Evolutionary conservation across 2,329 filamentous ascomycete species (phyloP), one percentile per base, ranked within the genome.

Genomic region (Bertia moriformis): DNA sequence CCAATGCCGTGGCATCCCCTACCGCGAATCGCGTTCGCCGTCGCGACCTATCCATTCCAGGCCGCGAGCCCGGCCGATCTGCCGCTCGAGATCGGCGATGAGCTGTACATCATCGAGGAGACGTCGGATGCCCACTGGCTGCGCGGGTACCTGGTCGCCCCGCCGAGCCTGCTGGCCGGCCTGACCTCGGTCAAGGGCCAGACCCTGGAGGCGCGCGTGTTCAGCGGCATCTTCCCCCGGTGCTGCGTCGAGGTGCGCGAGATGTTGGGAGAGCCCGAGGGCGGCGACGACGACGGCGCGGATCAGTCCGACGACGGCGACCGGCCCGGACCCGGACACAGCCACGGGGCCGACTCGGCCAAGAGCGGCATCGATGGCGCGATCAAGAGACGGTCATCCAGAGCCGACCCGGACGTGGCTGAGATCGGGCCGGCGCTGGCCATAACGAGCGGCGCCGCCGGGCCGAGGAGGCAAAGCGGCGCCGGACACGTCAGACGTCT

Each of bases 51-150:
- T 59, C 91, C 91, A 27, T 98, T 98, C 63, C 72, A 83, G 50
- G 83, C 91, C 44, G 80, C 83, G 43, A 80, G 80, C 47, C 77
- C 87, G 40, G 83, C 87, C 57, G 91, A 98, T 61, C 78, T 98
- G 15, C 91, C 91, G 5, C 80, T 98, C 56, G 88, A 98, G 61
- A 85, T 98, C 46, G 91, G 91, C 57, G 91, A 98, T 71, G 91
- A 98, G 62, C 69, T 98, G 46, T 98, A 98, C 63, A 93, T 98
- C 48, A 95, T 98, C 55, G 89, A 96, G 62, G 86, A 96, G 62
- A 93, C 89, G 29, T 82, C 87, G 17, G 77, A 93, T 61, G 84
- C 83, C 51, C 75, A 85, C 56, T 98, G 91, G 93, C 83, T 89
- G 60, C 81, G 91, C 40, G 91, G 91, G 42, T 98, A 98, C 60